These are phyloP conservation scores for Sugiyamaella pinicola DNA, from an alignment of 1,139 yeast genomes.

Conservation along the genomic window DNA sequence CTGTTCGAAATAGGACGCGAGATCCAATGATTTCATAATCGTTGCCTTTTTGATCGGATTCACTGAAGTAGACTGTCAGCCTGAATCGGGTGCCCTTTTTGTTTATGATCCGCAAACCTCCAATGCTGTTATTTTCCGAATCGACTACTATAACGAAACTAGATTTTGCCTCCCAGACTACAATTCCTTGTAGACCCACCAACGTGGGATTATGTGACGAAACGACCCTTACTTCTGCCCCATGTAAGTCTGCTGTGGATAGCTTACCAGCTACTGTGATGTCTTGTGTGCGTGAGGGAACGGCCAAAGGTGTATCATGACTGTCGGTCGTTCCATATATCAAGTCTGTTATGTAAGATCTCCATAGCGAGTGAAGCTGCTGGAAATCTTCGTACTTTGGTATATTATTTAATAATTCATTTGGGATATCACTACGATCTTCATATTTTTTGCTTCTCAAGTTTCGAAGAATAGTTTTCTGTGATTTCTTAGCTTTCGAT, in stretches of 20 bases:
- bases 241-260: conserved; percentile 82
- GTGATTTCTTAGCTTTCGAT: conserved; percentile 1
- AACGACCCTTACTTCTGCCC: conserved; percentile 64
- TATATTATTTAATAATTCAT: background rate
- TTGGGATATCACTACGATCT: background rate
- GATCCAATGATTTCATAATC: conserved; percentile 74
- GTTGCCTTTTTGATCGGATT: conserved; percentile 30
- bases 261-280: conserved; percentile 47
- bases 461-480: background rate
- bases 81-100: conserved; percentile 63
- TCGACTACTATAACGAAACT: conserved; percentile 60
- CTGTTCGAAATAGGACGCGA: conserved; percentile 71
- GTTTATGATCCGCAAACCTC: conserved; percentile 43
- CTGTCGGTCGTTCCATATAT: conserved; percentile 40
- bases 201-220: conserved; percentile 59
- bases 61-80: conserved; percentile 50
- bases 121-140: conserved; percentile 2
- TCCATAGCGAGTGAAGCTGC: conserved; percentile 63
- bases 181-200: conserved; percentile 74
- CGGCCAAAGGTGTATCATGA: conserved; percentile 1
- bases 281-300: conserved; percentile 7
- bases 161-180: conserved; percentile 84
- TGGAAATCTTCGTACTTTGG: conserved; percentile 52
- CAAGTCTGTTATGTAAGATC: conserved; percentile 58
- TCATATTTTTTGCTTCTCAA: background rate